Percentiles rank a stretch among this genome's conserved stretches.
Conservation (phyloP, 2,329 filamentous ascomycete genomes). For the Aspergillus pseudoviridinutans region DNA sequence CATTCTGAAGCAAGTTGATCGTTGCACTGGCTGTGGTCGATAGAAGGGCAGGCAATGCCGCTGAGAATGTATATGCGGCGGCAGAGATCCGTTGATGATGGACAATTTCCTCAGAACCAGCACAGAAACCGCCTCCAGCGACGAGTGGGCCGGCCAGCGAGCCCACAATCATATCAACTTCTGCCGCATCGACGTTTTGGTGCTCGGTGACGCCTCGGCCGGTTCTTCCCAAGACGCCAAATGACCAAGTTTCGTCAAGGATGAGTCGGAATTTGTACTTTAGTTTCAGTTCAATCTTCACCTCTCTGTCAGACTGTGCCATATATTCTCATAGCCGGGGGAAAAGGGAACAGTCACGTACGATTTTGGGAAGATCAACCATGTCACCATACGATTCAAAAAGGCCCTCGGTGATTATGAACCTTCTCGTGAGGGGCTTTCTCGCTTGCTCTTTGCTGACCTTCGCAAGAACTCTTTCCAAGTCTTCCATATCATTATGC, state of each 20-base stretch:
- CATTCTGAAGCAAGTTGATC: slow-evolving; percentile 77
- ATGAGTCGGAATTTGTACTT: slow-evolving; percentile 98
- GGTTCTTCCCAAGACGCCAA: slow-evolving; percentile 86
- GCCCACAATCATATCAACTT: slow-evolving; percentile 96
- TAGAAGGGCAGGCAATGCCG: slow-evolving; percentile 86
- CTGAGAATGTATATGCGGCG: slow-evolving; percentile 90
- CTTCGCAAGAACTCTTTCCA: slow-evolving; percentile 79
- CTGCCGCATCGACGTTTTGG: slow-evolving; percentile 88
- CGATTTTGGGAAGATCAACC: slow-evolving; percentile 78
- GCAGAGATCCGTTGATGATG: slow-evolving; percentile 94
- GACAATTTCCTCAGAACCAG: slow-evolving; percentile 84
- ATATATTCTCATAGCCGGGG: background rate
- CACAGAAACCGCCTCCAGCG: slow-evolving; percentile 93
- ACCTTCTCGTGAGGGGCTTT: slow-evolving; percentile 84
- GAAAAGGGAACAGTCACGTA: slow-evolving; percentile 39
- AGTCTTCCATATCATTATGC: slow-evolving; percentile 91
- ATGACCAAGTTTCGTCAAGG: slow-evolving; percentile 96
- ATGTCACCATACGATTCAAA: slow-evolving; percentile 89
- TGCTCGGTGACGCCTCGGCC: slow-evolving; percentile 92
- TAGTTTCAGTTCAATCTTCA: slow-evolving; percentile 80
- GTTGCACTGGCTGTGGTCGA: slow-evolving; percentile 96
- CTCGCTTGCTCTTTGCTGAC: slow-evolving; percentile 83
- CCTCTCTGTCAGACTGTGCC: slow-evolving; percentile 4
- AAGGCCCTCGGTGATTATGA: slow-evolving; percentile 92
- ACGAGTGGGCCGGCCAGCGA: slow-evolving; percentile 86